These are phyloP conservation scores for Colletotrichum paranaense DNA, from an alignment of 2,329 filamentous ascomycete species.

Conservation along the genomic window DNA sequence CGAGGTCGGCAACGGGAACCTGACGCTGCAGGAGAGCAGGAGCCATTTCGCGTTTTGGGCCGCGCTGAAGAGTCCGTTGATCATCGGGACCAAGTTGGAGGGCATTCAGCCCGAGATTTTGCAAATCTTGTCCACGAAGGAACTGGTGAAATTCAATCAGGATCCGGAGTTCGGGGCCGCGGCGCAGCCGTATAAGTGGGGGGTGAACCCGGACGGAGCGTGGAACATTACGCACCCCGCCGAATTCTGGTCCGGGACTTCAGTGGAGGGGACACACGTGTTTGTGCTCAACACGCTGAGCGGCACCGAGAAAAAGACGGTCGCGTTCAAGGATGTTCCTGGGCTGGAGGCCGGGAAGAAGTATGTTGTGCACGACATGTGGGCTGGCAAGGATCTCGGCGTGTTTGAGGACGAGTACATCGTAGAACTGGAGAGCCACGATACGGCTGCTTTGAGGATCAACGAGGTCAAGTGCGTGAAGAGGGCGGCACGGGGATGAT, in stretches of 20 bases:
- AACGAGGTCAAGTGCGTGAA: slow-evolving; percentile 36
- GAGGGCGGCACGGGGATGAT: slow-evolving; percentile 5
- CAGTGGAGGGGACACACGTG: slow-evolving; percentile 55
- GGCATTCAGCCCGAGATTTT: slow-evolving; percentile 49
- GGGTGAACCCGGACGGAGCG: slow-evolving; percentile 59
- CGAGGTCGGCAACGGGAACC: slow-evolving; percentile 60
- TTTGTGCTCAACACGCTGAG: slow-evolving; percentile 58
- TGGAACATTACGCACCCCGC: slow-evolving; percentile 60
- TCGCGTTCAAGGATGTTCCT: slow-evolving; percentile 56
- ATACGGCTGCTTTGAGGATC: slow-evolving; percentile 45
- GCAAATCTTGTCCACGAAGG: slow-evolving; percentile 54
- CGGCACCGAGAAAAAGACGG: slow-evolving; percentile 46
- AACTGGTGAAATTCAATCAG: slow-evolving; percentile 57
- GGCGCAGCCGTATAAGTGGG: slow-evolving; percentile 60
- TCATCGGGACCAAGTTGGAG: slow-evolving; percentile 58
- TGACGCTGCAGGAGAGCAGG: slow-evolving; percentile 57
- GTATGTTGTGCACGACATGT: slow-evolving; percentile 57
- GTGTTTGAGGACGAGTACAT: slow-evolving; percentile 43
- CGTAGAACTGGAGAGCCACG: slow-evolving; percentile 46
- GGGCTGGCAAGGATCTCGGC: slow-evolving; percentile 55
- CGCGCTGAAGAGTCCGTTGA: slow-evolving; percentile 59
- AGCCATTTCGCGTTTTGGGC: slow-evolving; percentile 65
- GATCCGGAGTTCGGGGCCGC: slow-evolving; percentile 54
- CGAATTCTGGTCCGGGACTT: slow-evolving; percentile 60
- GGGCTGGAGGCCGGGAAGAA: slow-evolving; percentile 43